Evolutionary conservation across 306 rosid species (phyloP), one percentile per base, ranked within the genome.

Genomic region (Lathyrus oleraceus): DNA sequence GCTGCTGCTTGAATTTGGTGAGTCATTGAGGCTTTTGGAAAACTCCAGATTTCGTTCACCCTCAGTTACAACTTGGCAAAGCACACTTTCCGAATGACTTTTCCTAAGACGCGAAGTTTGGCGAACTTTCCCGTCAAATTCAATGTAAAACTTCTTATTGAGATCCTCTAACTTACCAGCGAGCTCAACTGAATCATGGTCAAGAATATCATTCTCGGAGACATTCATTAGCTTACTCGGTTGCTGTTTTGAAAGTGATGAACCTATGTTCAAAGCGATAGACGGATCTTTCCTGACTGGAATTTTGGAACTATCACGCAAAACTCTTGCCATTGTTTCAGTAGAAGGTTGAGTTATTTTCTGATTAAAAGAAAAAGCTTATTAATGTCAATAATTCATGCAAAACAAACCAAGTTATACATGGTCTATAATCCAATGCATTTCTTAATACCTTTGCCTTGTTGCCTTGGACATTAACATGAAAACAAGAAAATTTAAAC

Each of bases 401-500:
- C 10, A 42, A 64, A 58, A 74, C 44, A 14, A 81, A 53, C 57
- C 21, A 44, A 61, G 61, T 60, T 52, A 68, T 11, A 78, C 51
- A 5, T 32, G 69, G 51, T 61, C 23, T 7, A 51, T 19, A 51
- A 45, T 13, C 21, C 67, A 72, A 62, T 23, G 44, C 68, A 44
- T 67, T 59, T 73, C 43, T 30, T 53, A 84, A 83, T 76, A 93
- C 97, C 98, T 88, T 90, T 67, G 86, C 58, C 79, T 83, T 90
- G 81, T 83, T 81, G 79, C 43, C 28, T 43, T 74, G 88, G 61
- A 49, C 44, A 69, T 79, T 74, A 72, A 87, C 73, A 39, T 84
- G 77, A 88, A 93, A 93, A 87, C 97, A 90, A 23, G 90, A 87
- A 78, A 90, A 93, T 65, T 82, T 84, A 78, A 88, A 80, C 96